Evolutionary conservation across 495 filamentous ascomycete genomes (phyloP), one percentile per base, ranked within the genome.

Genomic region (Articulospora tetracladia): DNA sequence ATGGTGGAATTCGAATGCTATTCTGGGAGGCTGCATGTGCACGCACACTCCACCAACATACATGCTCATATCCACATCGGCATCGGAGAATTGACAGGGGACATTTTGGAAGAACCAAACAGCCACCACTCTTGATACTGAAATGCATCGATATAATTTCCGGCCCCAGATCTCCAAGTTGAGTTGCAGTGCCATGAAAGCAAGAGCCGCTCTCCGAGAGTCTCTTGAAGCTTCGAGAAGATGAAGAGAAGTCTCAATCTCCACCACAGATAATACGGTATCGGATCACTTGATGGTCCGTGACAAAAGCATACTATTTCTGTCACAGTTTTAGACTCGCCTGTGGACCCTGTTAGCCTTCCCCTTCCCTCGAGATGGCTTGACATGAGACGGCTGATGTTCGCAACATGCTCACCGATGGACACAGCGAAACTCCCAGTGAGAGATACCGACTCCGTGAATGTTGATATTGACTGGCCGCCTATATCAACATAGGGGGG

Each of bases 11-110:
- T 23, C 23, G 41, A 39, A 36, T 55, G 50, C 53, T 55, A 55
- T 55, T 55, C 53, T 55, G 6, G 53, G 53, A 55, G 13, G 20
- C 28, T 55, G 53, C 39, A 44, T n/a, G n/a, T n/a, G n/a, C n/a
- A n/a, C n/a, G n/a, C 30, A 3, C 39, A 32, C 25, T 53, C 25
- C 53, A 55, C 27, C 2, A 22, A 36, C 53, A 12, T 12, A 39
- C 53, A 55, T 55, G 15, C 3, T 19, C 39, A 44, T 17, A 44
- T 44, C 39, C 7, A 17, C 39, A 44, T 44, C 39, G 8, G 39
- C 39, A 44, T 44, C 11, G 39, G 39, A 44, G 39, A 44, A 19
- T 19, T 44, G 39, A 19, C 8, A 44, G 39, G 39, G 11, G n/a
- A n/a, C 8, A 13, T n/a, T n/a, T 32, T 32, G 30, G 13, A 32